phyloP scores from a whole-genome alignment of 331 rosid genomes.

The Quercus tomentella region DNA sequence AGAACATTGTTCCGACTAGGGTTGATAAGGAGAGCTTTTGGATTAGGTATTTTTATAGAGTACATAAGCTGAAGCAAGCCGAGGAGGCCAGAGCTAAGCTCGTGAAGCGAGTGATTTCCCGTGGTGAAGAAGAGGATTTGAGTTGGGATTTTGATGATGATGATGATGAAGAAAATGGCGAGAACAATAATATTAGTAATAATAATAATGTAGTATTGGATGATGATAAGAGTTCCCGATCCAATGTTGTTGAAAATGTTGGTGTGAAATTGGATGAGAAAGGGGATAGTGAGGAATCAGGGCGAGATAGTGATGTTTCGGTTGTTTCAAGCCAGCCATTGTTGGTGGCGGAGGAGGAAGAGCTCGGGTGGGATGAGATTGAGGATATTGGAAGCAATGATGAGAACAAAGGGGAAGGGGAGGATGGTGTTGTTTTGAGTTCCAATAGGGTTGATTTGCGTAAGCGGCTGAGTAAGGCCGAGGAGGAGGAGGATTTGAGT shows the following conservation, averaged over 20 bases:
- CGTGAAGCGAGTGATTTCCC: slow-evolving; percentile 70
- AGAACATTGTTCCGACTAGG: slow-evolving; percentile 50
- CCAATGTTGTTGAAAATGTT: slow-evolving; percentile 14
- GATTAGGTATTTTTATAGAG: slow-evolving; percentile 71
- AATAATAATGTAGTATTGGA: slow-evolving; percentile 22
- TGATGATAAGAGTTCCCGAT: background rate
- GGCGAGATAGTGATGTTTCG: slow-evolving; percentile 82
- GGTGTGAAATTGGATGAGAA: slow-evolving; percentile 37
- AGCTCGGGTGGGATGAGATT: slow-evolving; percentile 88
- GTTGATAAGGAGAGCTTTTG: slow-evolving; percentile 58
- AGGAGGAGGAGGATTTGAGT: slow-evolving; percentile 80
- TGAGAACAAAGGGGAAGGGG: slow-evolving; percentile 52
- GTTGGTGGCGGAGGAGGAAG: slow-evolving; percentile 74
- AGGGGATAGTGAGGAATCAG: slow-evolving; percentile 49
- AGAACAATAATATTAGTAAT: background rate
- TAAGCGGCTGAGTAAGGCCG: slow-evolving; percentile 45
- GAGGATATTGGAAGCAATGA: slow-evolving; percentile 69
- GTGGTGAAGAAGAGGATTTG: slow-evolving; percentile 81
- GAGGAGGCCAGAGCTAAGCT: slow-evolving; percentile 86
- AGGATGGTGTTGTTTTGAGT: slow-evolving; percentile 31
- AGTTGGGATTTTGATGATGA: slow-evolving; percentile 91
- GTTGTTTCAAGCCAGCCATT: slow-evolving; percentile 75
- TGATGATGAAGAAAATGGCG: slow-evolving; percentile 19
- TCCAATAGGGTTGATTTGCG: slow-evolving; percentile 42
- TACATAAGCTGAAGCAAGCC: slow-evolving; percentile 59